Evolutionary conservation across 2,329 filamentous ascomycete species (phyloP), one percentile per base, ranked within the genome.

Genomic region (Colletotrichum brevisporum): DNA sequence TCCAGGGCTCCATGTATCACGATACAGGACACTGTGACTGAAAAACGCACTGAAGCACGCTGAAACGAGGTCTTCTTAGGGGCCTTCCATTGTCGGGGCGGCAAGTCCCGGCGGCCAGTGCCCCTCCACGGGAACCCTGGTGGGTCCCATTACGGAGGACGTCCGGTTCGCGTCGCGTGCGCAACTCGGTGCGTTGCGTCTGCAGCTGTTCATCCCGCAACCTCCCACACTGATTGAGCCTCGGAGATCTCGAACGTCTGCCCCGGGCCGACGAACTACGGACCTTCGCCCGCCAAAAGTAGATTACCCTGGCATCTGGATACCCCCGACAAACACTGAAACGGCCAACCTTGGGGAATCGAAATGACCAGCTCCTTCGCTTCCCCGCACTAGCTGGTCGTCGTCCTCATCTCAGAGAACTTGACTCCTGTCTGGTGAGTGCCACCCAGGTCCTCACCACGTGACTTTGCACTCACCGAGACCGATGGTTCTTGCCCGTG

Each of bases 91-190:
- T 21, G 5, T 12, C 63, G 24, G 45, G 53, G 51, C 53, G 39
- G 53, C 48, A 58, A 52, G 21, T 51, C 8, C 31, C 50, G 47
- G 52, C 13, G 21, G 59, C 39, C 41, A 59, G 39, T 24, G 47
- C 47, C 64, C 48, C 57, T 51, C 51, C 45, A 52, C 63, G 45
- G 64, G 8, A 36, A 43, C 43, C 36, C 51, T 51, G 36, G 62
- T 59, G 66, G 62, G 65, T 10, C 55, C 43, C 31, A 54, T 66
- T 51, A 69, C 62, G 61, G 55, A 54, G 55, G 43, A 45, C 50
- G 54, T n/a, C 39, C 45, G 41, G 61, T 62, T 69, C 66, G 62
- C 66, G 66, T 68, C 66, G 61, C 61, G 63, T 15, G 41, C 41
- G 41, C 41, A 13, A 15, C 41, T 43, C 41, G 21, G 21, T 24